Base-by-base conservation (phyloP, 2,329 filamentous ascomycete species). In the Cryphonectria parasitica region DNA sequence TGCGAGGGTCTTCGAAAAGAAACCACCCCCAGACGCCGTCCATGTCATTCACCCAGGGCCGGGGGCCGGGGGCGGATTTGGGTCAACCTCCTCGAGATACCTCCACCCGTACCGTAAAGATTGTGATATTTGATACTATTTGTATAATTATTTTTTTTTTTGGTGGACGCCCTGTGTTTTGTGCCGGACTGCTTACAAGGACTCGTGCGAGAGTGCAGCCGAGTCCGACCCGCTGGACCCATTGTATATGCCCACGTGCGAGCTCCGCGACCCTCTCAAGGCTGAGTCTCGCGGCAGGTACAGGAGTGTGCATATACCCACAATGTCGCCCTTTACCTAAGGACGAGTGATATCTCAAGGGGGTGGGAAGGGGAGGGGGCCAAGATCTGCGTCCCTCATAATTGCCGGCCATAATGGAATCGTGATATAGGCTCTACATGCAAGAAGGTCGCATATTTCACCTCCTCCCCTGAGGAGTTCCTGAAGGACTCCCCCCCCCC, bases 101-200 rank as follows among this genome's bases (percentile, higher is more conserved):
- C 45, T 56, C 45, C 58, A 31, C n/a, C 19, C 13, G 34, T 43
- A 61, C 31, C 19, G 31, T 43, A 49, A 45, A 43, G 64, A 41
- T 19, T 17, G 15, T 31, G 31, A 28, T 15, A 19, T 64, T 64
- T 64, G 49, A 69, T 64, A 41, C 28, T n/a, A 49, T 49, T 49
- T 19, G 19, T 49, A 39, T 41, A n/a, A n/a, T 15, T 34, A 34
- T 45, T 22, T 45, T 17, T 45, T 49, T 28, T 28, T n/a, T 19
- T 52, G 36, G 19, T 34, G 25, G 2, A 41, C 61, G 67, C 67
- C 67, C 49, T 64, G 34, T 56, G 49, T 34, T 64, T 41, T 64
- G 49, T 49, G 67, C 67, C 60, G 54, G 60, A 43, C 41, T 17
- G n/a, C 56, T 8, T 8, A 15, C 56, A 58, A 15, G 54, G 54